Percentiles rank a stretch among this genome's conserved stretches.
phyloP scores from a whole-genome alignment of 306 rosid genomes.

The Vigna radiata region DNA sequence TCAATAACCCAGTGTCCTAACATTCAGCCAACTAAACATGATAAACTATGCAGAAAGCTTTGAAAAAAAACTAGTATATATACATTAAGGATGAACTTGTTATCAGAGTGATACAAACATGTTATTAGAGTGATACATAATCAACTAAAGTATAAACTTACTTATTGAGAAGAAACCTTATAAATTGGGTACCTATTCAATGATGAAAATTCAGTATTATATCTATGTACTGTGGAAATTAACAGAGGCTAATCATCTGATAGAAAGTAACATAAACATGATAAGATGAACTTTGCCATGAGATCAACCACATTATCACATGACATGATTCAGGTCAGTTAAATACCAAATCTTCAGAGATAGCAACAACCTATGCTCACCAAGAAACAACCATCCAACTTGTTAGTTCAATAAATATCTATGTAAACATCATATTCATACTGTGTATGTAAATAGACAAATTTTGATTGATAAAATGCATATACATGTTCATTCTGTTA shows the following conservation, averaged over 20 bases:
- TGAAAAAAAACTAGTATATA: too few species aligned
- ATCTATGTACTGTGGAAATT: slow-evolving; percentile 24
- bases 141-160: slow-evolving; percentile 64
- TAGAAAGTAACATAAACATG: neutral
- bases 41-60: too few species aligned
- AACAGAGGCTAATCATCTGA: neutral
- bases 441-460: neutral
- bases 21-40: too few species aligned
- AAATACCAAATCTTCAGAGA: neutral
- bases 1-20: neutral
- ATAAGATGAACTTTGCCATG: slow-evolving; percentile 16
- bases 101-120: neutral
- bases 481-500: too few species aligned
- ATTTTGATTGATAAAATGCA: slow-evolving; percentile 11
- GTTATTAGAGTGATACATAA: slow-evolving; percentile 16
- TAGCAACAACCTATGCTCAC: slow-evolving; percentile 52
- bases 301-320: neutral
- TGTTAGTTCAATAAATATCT: neutral
- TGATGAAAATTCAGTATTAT: slow-evolving; percentile 9
- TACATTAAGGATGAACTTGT: neutral
- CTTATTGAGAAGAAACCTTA: slow-evolving; percentile 93
- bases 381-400: slow-evolving; percentile 96
- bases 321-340: neutral
- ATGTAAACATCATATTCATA: neutral
- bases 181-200: slow-evolving; percentile 84